Evolutionary conservation across 225 moss, liverwort and hornwort species (phyloP).

Genomic region (Polytrichum formosum): DNA sequence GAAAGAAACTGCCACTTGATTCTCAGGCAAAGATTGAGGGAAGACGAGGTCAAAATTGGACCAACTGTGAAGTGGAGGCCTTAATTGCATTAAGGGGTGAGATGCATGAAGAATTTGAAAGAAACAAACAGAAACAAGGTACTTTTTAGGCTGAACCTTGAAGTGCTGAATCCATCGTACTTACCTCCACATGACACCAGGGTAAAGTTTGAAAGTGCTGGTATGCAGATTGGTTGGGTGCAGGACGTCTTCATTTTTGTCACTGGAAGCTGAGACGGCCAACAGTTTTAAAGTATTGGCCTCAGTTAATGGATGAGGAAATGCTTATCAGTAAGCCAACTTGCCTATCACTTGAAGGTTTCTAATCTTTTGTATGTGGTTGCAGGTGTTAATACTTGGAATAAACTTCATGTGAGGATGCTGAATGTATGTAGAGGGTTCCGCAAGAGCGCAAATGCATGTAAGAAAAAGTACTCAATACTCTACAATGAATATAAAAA

Average conservation of each 20-base stretch:
- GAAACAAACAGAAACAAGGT: conserved; percentile 71
- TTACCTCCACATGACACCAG: too few relatives aligned
- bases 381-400: conserved; percentile 72
- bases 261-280: too few relatives aligned
- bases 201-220: too few relatives aligned
- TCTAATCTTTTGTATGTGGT: conserved; percentile 3
- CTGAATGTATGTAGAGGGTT: conserved; percentile 47
- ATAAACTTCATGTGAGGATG: conserved; percentile 60
- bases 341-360: neutral
- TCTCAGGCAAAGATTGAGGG: conserved; percentile 52
- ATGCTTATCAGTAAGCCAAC: neutral
- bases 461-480: conserved; percentile 73
- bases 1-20: conserved; percentile 42
- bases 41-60: conserved; percentile 69
- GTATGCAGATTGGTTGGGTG: too few relatives aligned
- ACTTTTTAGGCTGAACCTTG: neutral
- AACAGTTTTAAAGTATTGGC: too few relatives aligned
- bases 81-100: conserved; percentile 66
- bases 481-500: conserved; percentile 69
- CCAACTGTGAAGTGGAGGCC: conserved; percentile 63
- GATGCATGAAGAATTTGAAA: conserved; percentile 67
- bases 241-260: too few relatives aligned
- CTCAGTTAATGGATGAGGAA: too few relatives aligned
- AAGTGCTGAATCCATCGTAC: too few relatives aligned
- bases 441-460: conserved; percentile 62